These are phyloP conservation scores for Marasmius sp. DNA, from an alignment of 1,284 basidiomycete genomes.

Conservation along the genomic window DNA sequence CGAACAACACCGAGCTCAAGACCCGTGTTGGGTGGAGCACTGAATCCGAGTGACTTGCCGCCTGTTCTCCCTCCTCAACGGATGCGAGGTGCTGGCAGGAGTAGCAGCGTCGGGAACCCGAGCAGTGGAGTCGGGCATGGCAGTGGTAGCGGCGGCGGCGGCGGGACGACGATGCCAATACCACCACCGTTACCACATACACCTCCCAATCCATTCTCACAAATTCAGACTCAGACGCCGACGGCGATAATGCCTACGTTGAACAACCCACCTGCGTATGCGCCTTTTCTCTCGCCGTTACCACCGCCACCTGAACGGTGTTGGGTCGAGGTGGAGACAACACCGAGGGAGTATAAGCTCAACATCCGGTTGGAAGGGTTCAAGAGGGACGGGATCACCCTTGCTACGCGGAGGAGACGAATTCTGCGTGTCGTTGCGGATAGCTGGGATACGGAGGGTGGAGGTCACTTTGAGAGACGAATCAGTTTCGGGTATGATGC, in stretches of 20 bases:
- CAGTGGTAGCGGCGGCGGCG: not conserved
- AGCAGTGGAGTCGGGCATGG: not conserved
- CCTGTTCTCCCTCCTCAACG: constrained; percentile 12
- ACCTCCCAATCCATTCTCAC: not conserved
- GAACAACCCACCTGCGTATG: constrained; percentile 38
- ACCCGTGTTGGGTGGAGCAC: too few species aligned
- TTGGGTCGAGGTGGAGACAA: constrained; percentile 71
- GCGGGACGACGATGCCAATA: not conserved
- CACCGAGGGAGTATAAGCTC: constrained; percentile 56
- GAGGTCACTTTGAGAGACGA: constrained; percentile 73
- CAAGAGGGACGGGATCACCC: constrained; percentile 64
- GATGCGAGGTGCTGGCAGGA: not conserved
- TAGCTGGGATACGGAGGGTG: constrained; percentile 64
- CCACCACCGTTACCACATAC: not conserved
- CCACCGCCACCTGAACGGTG: constrained; percentile 53
- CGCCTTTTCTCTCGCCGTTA: constrained; percentile 58
- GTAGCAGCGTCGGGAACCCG: not conserved
- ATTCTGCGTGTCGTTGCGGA: constrained; percentile 79
- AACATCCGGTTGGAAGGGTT: constrained; percentile 72
- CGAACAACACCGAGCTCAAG: constrained; percentile 1
- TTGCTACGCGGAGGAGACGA: constrained; percentile 67
- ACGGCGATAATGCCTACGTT: not conserved
- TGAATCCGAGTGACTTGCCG: too few species aligned
- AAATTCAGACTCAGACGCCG: not conserved
- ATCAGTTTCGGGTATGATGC: constrained; percentile 75